Evolutionary conservation across 768 basidiomycete genomes (phyloP).

Genomic region (Xanthoconium purpureum): DNA sequence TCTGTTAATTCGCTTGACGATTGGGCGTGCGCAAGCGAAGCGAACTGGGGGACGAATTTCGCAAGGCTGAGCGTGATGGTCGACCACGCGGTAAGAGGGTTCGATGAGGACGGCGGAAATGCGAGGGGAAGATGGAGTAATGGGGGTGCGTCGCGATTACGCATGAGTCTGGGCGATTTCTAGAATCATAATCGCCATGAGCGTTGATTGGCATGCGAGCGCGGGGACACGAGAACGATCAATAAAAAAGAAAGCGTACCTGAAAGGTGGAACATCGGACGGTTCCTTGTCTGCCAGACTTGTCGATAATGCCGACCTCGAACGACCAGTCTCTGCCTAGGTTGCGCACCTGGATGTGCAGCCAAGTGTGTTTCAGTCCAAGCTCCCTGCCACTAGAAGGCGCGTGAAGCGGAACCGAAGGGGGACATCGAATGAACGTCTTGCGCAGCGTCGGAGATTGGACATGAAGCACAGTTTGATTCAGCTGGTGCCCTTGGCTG

Average conservation of each 20-base stretch:
- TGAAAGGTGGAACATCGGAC: conserved; percentile 78
- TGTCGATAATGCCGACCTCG: conserved; percentile 73
- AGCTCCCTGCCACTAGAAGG: conserved; percentile 33
- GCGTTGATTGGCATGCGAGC: neutral
- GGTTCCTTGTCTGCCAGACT: conserved; percentile 52
- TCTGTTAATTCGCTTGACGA: conserved; percentile 22
- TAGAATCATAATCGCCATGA: conserved; percentile 27
- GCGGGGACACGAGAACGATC: neutral
- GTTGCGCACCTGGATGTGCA: conserved; percentile 73
- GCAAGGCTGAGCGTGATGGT: conserved; percentile 63
- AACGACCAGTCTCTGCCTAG: conserved; percentile 69
- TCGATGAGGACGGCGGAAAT: conserved; percentile 55
- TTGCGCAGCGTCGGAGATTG: conserved; percentile 71
- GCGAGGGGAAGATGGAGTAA: conserved; percentile 69
- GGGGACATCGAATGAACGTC: conserved; percentile 68
- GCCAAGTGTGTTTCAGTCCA: conserved; percentile 67
- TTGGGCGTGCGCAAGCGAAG: conserved; percentile 40
- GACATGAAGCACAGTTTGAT: conserved; percentile 73
- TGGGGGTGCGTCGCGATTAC: conserved; percentile 40
- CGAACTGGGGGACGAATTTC: conserved; percentile 58
- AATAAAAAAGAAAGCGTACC: conserved; percentile 38
- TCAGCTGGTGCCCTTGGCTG: conserved; percentile 39
- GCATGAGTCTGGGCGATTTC: conserved; percentile 54
- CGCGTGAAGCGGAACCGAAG: conserved; percentile 19
- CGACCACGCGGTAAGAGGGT: conserved; percentile 65